These are phyloP conservation scores for Camptophora hylomeconis DNA, from an alignment of 2,329 filamentous ascomycete genomes.

Conservation along the genomic window DNA sequence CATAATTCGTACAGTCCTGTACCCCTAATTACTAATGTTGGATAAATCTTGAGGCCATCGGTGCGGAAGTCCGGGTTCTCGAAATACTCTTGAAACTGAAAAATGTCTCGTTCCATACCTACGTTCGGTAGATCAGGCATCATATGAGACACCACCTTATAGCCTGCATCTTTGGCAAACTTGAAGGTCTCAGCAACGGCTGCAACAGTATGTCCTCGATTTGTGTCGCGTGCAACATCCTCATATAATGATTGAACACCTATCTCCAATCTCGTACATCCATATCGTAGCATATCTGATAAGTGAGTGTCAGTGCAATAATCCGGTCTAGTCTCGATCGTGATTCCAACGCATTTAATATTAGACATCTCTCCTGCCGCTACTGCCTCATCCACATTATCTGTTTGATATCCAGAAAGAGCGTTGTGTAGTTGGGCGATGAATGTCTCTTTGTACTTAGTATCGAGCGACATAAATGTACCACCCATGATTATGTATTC, in stretches of 20 bases:
- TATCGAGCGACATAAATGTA: constrained; percentile 92
- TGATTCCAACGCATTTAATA: constrained; percentile 95
- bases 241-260: constrained; percentile 96
- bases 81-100: constrained; percentile 96
- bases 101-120: constrained; percentile 92
- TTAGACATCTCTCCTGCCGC: constrained; percentile 91
- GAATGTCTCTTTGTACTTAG: constrained; percentile 82
- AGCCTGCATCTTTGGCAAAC: constrained; percentile 92
- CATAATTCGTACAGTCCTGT: constrained; percentile 95
- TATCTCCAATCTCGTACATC: constrained; percentile 85
- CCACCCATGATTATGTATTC: constrained; percentile 99
- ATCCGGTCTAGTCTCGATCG: constrained; percentile 92
- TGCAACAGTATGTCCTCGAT: constrained; percentile 89
- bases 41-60: constrained; percentile 95
- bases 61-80: constrained; percentile 93
- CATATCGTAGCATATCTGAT: constrained; percentile 92
- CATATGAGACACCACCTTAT: constrained; percentile 99
- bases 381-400: constrained; percentile 89
- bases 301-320: constrained; percentile 95
- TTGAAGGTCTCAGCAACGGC: constrained; percentile 94
- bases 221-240: constrained; percentile 95
- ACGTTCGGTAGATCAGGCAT: constrained; percentile 98
- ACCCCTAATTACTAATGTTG: constrained; percentile 89
- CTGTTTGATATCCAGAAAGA: constrained; percentile 86
- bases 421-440: constrained; percentile 95